Base-by-base conservation (phyloP, 2,329 filamentous ascomycete species). In the Penicillium thymicola region DNA sequence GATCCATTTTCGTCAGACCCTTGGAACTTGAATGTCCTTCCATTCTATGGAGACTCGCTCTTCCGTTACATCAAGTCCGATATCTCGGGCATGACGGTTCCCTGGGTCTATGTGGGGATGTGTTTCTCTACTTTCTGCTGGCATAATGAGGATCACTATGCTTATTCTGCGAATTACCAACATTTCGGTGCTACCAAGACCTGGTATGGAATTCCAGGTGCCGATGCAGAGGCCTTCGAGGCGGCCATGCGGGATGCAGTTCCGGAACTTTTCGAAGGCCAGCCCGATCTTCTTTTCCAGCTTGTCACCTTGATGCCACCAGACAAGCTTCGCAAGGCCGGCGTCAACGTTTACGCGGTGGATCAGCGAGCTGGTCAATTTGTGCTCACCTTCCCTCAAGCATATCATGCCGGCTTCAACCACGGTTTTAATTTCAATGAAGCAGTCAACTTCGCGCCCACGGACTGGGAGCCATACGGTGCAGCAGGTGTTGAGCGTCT, bases 401-500 rank as follows among this genome's bases (percentile, higher is more conserved):
- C 94, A 0, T 99, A 97, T 67, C 94, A 99, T 71, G 93, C 94
- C 6, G 94, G 94, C 0, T 99, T 99, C 77, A 99, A 99, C 67
- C 94, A 99, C 67, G 94, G 89, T 0, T 99, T 99, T 79, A 99
- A 99, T 71, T 96, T 97, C 75, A 99, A 99, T 66, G 94, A 99
- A 73, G 94, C 94, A 5, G 94, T 99, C 65, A 99, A 99, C 71
- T 99, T 99, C 75, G 94, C 94, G 0, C 94, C 94, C 0, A 82
- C 81, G 28, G 94, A 99, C 67, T 99, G 94, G 94, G 94, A 99
- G 68, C 91, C 92, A 0, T 95, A 87, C 70, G 94, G 94, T 2
- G 86, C 93, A 54, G 83, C 87, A 28, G 92, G 94, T 0, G 92
- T 97, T 1, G 87, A 93, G 66, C 84, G 93, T 62, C 79, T 97